A percentile compares a stretch with the other conserved stretches of the same genome.
Evolutionary conservation across 192 early-diverging fungal species (phyloP).

Genomic region (Entomortierella parvispora): DNA sequence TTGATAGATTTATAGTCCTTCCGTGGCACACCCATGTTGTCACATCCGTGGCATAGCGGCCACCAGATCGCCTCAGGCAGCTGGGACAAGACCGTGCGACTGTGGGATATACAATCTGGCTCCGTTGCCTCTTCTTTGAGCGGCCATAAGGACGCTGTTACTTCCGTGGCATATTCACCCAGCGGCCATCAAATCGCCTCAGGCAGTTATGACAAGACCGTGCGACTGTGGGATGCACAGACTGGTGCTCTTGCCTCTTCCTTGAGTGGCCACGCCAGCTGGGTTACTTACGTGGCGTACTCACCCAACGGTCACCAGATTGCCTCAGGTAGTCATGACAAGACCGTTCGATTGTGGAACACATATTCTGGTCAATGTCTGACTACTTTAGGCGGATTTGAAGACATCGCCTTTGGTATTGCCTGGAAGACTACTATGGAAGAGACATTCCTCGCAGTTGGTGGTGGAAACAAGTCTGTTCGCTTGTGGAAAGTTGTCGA

Average conservation of each 20-base stretch:
- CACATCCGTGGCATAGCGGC: neutral
- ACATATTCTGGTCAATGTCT: no score
- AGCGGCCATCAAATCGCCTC: neutral
- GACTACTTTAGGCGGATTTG: no score
- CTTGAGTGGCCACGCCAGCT: neutral
- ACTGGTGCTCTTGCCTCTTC: neutral
- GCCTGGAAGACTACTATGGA: no score
- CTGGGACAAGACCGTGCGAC: no score
- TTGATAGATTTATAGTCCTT: neutral
- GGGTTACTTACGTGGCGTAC: neutral
- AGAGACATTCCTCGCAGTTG: no score
- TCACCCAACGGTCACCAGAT: conserved; percentile 8
- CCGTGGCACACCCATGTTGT: neutral
- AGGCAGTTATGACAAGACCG: no score
- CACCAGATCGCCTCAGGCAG: conserved; percentile 11
- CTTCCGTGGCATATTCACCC: neutral
- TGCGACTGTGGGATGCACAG: no score
- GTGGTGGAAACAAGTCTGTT: no score
- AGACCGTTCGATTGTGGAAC: neutral
- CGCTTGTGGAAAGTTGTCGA: no score
- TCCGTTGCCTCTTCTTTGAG: neutral
- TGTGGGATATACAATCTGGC: conserved; percentile 5
- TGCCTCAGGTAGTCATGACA: neutral
- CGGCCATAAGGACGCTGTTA: neutral
- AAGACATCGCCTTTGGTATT: no score